Base-by-base conservation (phyloP, 331 rosid genomes). In the Malus hybrid region DNA sequence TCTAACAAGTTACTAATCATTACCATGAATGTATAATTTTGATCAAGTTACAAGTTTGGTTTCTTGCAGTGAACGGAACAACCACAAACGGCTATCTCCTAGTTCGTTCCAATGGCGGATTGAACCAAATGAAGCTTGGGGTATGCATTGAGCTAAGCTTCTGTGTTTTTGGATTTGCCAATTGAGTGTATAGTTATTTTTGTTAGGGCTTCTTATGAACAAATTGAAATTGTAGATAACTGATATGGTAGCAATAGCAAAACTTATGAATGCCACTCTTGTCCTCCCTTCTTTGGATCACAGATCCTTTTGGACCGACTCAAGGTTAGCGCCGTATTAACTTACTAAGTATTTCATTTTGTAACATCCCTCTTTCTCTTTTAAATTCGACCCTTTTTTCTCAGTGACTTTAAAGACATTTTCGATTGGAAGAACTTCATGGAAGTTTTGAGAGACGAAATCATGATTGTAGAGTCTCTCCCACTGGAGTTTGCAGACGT, bases 61-160 rank as follows among this genome's bases (percentile, higher is more conserved):
- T 42, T 42, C n/a, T 75, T 77, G 7, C 77, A 85, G 89, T 78
- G 33, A 29, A 68, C 8, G 61, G 32, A 68, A 77, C 52, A 58
- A 13, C 72, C 20, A 88, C 92, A 62, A 85, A 87, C 78, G 96
- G 93, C 32, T 91, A 78, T 77, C 66, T 91, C 71, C 14, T 87
- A 24, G 69, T 82, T 55, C 82, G 80, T 2, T 82, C 92, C 46
- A 91, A 91, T 44, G 96, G 96, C 66, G 96, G 93, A 24, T 78
- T 91, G 76, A 91, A 91, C 84, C 96, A 91, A 72, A 91, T 91
- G 96, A 91, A 78, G 85, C 75, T 82, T 0, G 96, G 96, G 71
- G 93, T 90, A 83, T 0, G 83, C 11, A 60, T 57, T 13, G 16
- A 3, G 36, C 29, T 1, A 26, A 28, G 52, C n/a, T 7, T 7